phyloP scores from a whole-genome alignment of 73 alveolate species.

The Effrenium voratum region DNA sequence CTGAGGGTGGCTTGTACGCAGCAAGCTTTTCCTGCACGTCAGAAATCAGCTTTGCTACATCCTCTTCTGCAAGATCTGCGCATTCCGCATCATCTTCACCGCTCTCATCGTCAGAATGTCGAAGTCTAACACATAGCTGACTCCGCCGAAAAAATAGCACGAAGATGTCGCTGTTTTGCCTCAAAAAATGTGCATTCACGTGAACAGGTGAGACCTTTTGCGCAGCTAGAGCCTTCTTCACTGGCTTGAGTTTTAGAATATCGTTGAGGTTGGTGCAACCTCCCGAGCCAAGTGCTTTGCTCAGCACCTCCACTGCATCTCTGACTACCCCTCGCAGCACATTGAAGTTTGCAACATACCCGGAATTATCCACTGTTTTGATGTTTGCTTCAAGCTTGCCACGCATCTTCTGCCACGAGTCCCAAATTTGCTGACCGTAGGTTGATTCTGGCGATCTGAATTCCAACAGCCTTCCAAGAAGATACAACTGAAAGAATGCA shows the following conservation, averaged over 20 bases:
- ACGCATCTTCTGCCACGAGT: slow-evolving; percentile 16
- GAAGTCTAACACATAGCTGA: slow-evolving; percentile 15
- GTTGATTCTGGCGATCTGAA: neutral
- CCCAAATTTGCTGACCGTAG: neutral
- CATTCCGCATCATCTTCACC: neutral
- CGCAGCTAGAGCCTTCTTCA: slow-evolving; percentile 27
- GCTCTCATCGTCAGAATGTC: neutral
- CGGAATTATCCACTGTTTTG: slow-evolving; percentile 56
- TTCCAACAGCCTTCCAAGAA: slow-evolving; percentile 38
- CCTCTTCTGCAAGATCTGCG: neutral
- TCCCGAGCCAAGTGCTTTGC: slow-evolving; percentile 59
- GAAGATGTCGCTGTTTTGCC: slow-evolving; percentile 33
- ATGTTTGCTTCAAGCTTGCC: neutral
- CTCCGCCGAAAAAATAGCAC: slow-evolving; percentile 29
- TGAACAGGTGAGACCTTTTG: slow-evolving; percentile 30
- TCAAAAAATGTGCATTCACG: slow-evolving; percentile 37
- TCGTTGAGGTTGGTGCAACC: slow-evolving; percentile 62
- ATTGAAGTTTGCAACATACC: neutral
- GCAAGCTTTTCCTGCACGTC: slow-evolving; percentile 43
- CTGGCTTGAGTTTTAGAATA: neutral
- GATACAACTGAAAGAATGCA: slow-evolving; percentile 75
- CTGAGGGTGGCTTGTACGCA: slow-evolving; percentile 34
- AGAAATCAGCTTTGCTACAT: neutral
- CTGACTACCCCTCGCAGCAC: slow-evolving; percentile 1
- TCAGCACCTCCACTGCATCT: slow-evolving; percentile 57